These are phyloP conservation scores for Bothia castanella DNA, from an alignment of 1,284 basidiomycete species.

Conservation along the genomic window DNA sequence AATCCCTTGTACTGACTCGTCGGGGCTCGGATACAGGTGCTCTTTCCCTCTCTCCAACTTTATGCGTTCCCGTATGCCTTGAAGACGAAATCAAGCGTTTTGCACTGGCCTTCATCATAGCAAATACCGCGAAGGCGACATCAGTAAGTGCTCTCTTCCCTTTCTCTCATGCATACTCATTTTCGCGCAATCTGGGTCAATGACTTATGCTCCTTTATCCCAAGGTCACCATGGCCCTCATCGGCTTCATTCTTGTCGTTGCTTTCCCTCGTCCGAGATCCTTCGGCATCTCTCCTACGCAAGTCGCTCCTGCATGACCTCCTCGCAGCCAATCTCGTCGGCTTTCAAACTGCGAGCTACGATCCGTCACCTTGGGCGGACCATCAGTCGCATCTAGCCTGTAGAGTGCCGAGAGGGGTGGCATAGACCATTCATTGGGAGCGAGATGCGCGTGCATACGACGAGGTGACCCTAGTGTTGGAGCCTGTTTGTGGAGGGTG, in stretches of 20 bases:
- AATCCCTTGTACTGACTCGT: not conserved
- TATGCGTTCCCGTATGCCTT: constrained; percentile 86
- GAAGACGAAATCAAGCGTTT: constrained; percentile 85
- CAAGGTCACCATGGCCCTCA: constrained; percentile 58
- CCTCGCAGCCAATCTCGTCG: constrained; percentile 69
- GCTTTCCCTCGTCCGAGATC: constrained; percentile 84
- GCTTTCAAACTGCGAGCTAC: constrained; percentile 84
- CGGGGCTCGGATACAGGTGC: constrained; percentile 49
- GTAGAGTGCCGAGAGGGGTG: too few species aligned
- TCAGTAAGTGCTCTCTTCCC: constrained; percentile 41
- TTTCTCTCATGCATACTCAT: not conserved
- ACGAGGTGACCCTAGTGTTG: too few species aligned
- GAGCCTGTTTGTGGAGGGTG: too few species aligned
- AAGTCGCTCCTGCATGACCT: constrained; percentile 67
- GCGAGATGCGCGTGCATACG: too few species aligned
- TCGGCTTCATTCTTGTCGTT: constrained; percentile 88
- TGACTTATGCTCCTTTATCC: constrained; percentile 71
- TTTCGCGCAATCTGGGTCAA: constrained; percentile 62
- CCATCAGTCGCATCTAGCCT: constrained; percentile 66
- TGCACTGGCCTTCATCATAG: constrained; percentile 72
- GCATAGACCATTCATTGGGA: too few species aligned
- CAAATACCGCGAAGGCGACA: constrained; percentile 78
- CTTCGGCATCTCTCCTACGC: constrained; percentile 77
- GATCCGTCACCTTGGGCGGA: constrained; percentile 80
- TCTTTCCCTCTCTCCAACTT: constrained; percentile 87